Evolutionary conservation across 1,284 basidiomycete genomes (phyloP).

Genomic region (Chalciporus sp.): DNA sequence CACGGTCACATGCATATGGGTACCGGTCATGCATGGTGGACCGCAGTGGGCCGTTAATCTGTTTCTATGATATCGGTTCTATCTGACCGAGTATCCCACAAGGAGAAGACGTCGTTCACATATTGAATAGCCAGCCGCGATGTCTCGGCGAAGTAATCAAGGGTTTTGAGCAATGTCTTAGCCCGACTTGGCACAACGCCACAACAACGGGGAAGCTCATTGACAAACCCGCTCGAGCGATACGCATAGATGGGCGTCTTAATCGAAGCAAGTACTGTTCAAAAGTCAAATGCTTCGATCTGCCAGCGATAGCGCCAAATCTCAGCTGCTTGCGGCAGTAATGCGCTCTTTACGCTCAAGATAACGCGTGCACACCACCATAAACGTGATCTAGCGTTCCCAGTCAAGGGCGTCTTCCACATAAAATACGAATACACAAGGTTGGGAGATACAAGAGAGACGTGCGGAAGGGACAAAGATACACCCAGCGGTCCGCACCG

Average conservation of each 20-base stretch:
- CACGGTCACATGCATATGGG: no score
- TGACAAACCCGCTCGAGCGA: no score
- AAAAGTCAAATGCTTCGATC: slow-evolving; percentile 16
- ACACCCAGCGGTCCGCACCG: background rate
- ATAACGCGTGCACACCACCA: no score
- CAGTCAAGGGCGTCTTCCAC: background rate
- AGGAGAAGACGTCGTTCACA: no score
- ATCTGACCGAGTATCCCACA: no score
- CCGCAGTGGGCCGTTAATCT: no score
- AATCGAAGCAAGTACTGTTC: background rate
- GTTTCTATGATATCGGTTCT: no score
- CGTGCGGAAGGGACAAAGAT: background rate
- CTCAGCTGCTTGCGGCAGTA: slow-evolving; percentile 13
- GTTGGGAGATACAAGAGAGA: slow-evolving; percentile 2
- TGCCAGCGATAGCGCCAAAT: background rate
- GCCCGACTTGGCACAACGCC: background rate
- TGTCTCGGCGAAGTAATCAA: background rate
- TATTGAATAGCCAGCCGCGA: no score
- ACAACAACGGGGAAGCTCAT: no score
- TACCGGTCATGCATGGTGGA: no score
- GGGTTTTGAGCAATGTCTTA: background rate
- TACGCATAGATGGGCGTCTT: slow-evolving; percentile 1
- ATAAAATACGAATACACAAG: slow-evolving; percentile 30
- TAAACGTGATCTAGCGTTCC: background rate
- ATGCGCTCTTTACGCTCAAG: slow-evolving; percentile 11